Evolutionary conservation across 2,329 filamentous ascomycete genomes (phyloP).

Genomic region (Amphichorda felina): DNA sequence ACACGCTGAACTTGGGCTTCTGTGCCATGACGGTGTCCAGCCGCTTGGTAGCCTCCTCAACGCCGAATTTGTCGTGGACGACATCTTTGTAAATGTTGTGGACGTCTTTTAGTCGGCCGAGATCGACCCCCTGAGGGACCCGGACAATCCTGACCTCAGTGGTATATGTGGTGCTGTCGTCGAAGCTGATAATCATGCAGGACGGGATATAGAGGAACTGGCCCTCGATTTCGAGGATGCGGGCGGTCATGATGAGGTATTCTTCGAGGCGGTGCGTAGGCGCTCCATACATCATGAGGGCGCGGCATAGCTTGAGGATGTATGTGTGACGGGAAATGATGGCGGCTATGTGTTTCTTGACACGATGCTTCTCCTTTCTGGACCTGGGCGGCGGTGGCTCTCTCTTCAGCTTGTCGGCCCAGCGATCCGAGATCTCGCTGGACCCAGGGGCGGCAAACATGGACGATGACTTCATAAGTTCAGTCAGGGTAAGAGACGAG

Average conservation of each 20-base stretch:
- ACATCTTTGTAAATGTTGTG: slow-evolving; percentile 74
- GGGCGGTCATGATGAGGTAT: slow-evolving; percentile 81
- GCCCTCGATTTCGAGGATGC: slow-evolving; percentile 79
- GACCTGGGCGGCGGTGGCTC: slow-evolving; percentile 20
- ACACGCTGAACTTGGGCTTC: slow-evolving; percentile 33
- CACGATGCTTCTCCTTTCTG: slow-evolving; percentile 27
- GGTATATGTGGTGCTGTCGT: slow-evolving; percentile 60
- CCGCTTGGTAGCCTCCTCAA: slow-evolving; percentile 54
- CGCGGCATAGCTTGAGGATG: slow-evolving; percentile 71
- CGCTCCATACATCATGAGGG: slow-evolving; percentile 81
- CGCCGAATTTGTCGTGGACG: slow-evolving; percentile 63
- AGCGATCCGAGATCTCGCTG: slow-evolving; percentile 29
- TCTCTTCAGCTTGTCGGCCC: slow-evolving; percentile 30
- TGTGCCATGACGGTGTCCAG: slow-evolving; percentile 42
- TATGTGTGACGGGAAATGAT: slow-evolving; percentile 75
- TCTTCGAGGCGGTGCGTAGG: slow-evolving; percentile 86
- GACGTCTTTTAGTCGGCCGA: slow-evolving; percentile 62
- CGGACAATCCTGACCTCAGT: slow-evolving; percentile 70
- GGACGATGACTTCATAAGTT: slow-evolving; percentile 41
- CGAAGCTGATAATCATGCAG: slow-evolving; percentile 92
- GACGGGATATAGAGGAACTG: slow-evolving; percentile 86
- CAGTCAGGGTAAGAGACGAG: slow-evolving; percentile 34
- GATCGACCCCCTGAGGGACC: slow-evolving; percentile 55
- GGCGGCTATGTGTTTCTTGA: slow-evolving; percentile 48
- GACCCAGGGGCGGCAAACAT: slow-evolving; percentile 36